Base-by-base conservation (phyloP, 2,329 filamentous ascomycete species). In the Trichoderma sp. region DNA sequence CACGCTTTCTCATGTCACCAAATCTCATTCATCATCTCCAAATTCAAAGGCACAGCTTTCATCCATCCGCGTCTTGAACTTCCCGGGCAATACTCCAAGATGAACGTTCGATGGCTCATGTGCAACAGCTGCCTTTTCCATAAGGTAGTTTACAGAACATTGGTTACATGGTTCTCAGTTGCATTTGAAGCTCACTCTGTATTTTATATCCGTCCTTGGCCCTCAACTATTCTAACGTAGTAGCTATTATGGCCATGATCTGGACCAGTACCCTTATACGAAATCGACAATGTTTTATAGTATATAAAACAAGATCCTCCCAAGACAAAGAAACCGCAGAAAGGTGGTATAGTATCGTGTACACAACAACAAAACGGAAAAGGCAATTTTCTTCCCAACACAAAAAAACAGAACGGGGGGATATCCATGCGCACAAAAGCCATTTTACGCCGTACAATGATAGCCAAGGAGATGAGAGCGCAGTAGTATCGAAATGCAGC, bases 331-430 rank as follows among this genome's bases (percentile, higher is more conserved):
- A 19, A 43, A 56, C 10, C 21, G 28, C 28, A 28, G 43, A 34
- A 58, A 45, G 14, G 57, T 60, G 57, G 57, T 51, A 60, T 52
- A 62, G 30, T 44, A 28, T 54, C 48, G 59, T 62, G 28, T 45
- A 34, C 41, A 54, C 14, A 30, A 14, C 34, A 14, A 39, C 10
- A 39, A 39, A 39, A 39, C 2, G 10, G 10, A 24, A 28, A 24
- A 30, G 58, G 47, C 48, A 45, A n/a, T 50, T n/a, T 62, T 39
- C 24, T 24, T 44, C 44, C 48, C 34, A 54, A 52, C 2, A 24
- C 21, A 24, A 24, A 24, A 34, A 24, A 30, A 3, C 34, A 39
- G 2, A 39, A 3, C 3, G 3, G 34, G 58, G 39, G 58, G 48
- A 62, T 54, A 62, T 62, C 59, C 59, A 62, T 45, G 48, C 24